Evolutionary conservation across 1,284 basidiomycete species (phyloP).

Genomic region (Papiliotrema laurentii): DNA sequence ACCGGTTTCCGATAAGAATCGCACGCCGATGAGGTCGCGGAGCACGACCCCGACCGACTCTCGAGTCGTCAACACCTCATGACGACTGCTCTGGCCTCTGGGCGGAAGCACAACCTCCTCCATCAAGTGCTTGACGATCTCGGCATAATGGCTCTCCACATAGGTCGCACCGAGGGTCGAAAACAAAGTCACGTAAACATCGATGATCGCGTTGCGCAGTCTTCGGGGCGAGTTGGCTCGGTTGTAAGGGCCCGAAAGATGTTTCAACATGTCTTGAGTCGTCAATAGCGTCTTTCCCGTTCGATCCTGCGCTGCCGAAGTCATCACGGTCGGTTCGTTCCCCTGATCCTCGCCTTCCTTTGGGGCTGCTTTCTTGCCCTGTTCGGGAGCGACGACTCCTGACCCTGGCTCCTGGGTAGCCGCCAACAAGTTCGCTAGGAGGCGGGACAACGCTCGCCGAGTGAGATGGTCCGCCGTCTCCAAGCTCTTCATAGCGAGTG

Average conservation of each 20-base stretch:
- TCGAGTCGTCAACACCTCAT: constrained; percentile 70
- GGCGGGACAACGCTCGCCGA: constrained; percentile 67
- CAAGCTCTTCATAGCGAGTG: constrained; percentile 67
- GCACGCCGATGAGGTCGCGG: constrained; percentile 77
- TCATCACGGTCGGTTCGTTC: constrained; percentile 52
- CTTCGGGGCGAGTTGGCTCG: constrained; percentile 64
- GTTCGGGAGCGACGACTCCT: constrained; percentile 47
- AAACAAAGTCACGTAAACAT: constrained; percentile 79
- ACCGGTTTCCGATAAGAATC: constrained; percentile 86
- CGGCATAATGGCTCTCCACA: constrained; percentile 76
- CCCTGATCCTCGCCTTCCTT: constrained; percentile 62
- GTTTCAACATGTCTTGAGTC: constrained; percentile 72
- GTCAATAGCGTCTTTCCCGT: constrained; percentile 68
- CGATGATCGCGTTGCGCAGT: constrained; percentile 77
- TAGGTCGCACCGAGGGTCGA: constrained; percentile 69
- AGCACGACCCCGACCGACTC: constrained; percentile 72
- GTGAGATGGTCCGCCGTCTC: constrained; percentile 82
- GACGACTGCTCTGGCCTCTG: constrained; percentile 57
- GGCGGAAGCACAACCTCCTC: constrained; percentile 64
- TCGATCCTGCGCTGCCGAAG: constrained; percentile 56
- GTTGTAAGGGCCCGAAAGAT: constrained; percentile 75
- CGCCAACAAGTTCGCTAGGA: constrained; percentile 78
- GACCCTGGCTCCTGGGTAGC: constrained; percentile 73
- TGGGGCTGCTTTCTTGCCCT: constrained; percentile 57
- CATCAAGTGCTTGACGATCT: constrained; percentile 74